A percentile compares a stretch with the other conserved stretches of the same genome.
phyloP scores from a whole-genome alignment of 73 alveolate genomes.

The Paramecium sexaurelia region DNA sequence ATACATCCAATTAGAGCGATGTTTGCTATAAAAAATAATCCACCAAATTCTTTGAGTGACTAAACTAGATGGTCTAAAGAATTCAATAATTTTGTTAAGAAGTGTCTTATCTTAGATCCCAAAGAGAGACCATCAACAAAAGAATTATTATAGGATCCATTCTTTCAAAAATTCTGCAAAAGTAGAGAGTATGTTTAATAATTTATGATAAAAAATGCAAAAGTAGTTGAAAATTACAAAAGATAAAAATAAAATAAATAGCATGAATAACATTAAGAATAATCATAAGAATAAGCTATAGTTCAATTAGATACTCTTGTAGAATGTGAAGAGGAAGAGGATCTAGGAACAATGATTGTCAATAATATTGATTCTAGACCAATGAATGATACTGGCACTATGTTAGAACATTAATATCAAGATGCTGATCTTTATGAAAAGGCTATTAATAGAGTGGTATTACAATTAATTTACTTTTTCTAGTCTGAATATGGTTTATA shows the following conservation, averaged over 20 bases:
- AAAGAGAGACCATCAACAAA: slow-evolving; percentile 95
- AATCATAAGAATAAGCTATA: neutral
- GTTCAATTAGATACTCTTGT: slow-evolving; percentile 35
- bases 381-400: slow-evolving; percentile 67
- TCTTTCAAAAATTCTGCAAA: slow-evolving; percentile 65
- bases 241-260: slow-evolving; percentile 23
- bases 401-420: slow-evolving; percentile 60
- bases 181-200: slow-evolving; percentile 49
- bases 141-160: slow-evolving; percentile 91
- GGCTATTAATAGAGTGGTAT: slow-evolving; percentile 47
- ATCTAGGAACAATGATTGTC: slow-evolving; percentile 42
- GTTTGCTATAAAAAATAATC: slow-evolving; percentile 86
- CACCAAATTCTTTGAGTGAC: slow-evolving; percentile 90
- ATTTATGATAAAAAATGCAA: neutral
- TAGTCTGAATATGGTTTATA: slow-evolving; percentile 39
- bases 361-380: slow-evolving; percentile 37
- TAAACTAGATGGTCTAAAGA: slow-evolving; percentile 92
- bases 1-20: slow-evolving; percentile 91
- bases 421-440: slow-evolving; percentile 52
- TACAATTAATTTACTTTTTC: neutral
- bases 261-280: neutral
- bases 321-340: slow-evolving; percentile 60
- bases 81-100: slow-evolving; percentile 90
- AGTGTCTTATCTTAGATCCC: slow-evolving; percentile 92
- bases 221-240: slow-evolving; percentile 9